Conservation (phyloP, 225 moss, liverwort and hornwort genomes). For the Pleurozium schreberi region DNA sequence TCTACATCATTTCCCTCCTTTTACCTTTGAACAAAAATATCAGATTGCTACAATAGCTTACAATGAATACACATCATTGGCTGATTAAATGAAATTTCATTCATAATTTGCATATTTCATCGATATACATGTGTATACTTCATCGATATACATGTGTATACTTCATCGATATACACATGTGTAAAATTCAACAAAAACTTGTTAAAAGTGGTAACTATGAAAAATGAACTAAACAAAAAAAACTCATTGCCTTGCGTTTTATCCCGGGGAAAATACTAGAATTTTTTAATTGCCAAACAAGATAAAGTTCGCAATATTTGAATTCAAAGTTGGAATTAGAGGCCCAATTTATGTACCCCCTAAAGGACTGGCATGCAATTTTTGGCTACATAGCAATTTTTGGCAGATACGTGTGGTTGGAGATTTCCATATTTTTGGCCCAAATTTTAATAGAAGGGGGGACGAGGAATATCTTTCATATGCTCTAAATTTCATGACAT, state of each 20-base stretch:
- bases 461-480: no score
- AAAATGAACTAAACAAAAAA: accelerated
- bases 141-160: accelerated
- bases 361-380: no score
- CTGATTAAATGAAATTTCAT: not conserved
- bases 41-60: no score
- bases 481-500: no score
- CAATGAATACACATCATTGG: not conserved
- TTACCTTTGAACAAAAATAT: not conserved
- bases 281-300: not conserved
- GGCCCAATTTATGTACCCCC: no score
- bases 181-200: no score
- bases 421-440: no score
- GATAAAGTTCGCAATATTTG: not conserved
- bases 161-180: no score
- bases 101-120: not conserved
- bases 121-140: accelerated
- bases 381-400: no score
- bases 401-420: no score
- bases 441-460: no score
- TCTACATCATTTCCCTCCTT: accelerated
- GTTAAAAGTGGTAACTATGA: accelerated
- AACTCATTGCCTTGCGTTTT: accelerated
- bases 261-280: accelerated
- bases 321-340: not conserved